Conservation (phyloP, 257 asterid genomes). For the Gentiana macrophylla region DNA sequence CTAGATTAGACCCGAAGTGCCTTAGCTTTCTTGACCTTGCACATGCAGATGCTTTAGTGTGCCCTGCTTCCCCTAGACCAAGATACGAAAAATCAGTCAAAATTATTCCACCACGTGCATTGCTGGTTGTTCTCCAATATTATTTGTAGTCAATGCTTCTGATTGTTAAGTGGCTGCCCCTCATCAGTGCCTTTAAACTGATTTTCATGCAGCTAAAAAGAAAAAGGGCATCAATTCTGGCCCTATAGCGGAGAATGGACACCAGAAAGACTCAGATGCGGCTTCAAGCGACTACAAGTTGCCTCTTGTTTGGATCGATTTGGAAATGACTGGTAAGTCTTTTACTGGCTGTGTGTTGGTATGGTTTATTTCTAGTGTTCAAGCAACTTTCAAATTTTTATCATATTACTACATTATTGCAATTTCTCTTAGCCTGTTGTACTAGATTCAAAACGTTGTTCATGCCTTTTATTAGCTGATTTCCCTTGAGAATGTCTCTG, state of each 20-base stretch:
- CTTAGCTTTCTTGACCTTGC: too few relatives aligned
- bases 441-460: neutral
- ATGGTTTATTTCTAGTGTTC: neutral
- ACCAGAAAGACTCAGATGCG: conserved; percentile 17
- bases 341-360: neutral
- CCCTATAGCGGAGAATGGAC: conserved; percentile 21
- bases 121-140: too few relatives aligned
- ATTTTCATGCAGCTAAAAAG: conserved; percentile 22
- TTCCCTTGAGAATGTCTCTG: too few relatives aligned
- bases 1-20: too few relatives aligned
- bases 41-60: too few relatives aligned
- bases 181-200: too few relatives aligned
- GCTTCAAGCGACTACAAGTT: conserved; percentile 34
- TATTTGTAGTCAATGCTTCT: too few relatives aligned
- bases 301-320: conserved; percentile 98
- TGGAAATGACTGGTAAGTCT: conserved; percentile 87
- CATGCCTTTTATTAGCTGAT: neutral
- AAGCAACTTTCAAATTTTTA: neutral
- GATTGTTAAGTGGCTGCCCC: too few relatives aligned
- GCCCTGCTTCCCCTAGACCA: too few relatives aligned
- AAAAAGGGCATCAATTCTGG: conserved; percentile 23
- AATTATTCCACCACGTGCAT: too few relatives aligned
- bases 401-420: too few relatives aligned
- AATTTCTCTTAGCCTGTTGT: neutral
- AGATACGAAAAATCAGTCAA: too few relatives aligned